A percentile compares a stretch with the other conserved stretches of the same genome.
Conservation (phyloP, 116 monocot species). For the Phalaenopsis hybrid region DNA sequence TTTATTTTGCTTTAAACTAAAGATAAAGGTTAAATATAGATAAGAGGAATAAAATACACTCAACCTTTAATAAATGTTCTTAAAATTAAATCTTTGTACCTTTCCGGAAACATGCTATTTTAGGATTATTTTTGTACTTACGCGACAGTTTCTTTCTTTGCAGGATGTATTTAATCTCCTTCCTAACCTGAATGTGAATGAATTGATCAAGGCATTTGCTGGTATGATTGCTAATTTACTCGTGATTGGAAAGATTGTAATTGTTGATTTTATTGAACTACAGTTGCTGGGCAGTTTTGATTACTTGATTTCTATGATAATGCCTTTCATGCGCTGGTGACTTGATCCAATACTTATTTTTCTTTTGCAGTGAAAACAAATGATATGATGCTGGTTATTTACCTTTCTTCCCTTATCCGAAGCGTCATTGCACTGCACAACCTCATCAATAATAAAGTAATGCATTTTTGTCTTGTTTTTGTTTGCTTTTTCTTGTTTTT, state of each 20-base stretch:
- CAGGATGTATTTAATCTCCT: constrained; percentile 99
- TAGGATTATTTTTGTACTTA: neutral
- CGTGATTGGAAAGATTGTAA: neutral
- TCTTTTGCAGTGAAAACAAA: constrained; percentile 89
- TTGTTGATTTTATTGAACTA: neutral
- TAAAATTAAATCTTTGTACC: neutral
- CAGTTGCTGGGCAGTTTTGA: neutral
- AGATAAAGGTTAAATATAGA: no score
- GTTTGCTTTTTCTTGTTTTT: neutral
- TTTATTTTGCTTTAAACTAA: neutral
- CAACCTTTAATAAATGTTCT: neutral
- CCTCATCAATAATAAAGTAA: constrained; percentile 96
- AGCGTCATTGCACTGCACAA: constrained; percentile 99
- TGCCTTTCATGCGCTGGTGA: neutral
- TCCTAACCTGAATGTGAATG: constrained; percentile 91
- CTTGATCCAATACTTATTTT: neutral
- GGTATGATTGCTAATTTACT: constrained; percentile 29
- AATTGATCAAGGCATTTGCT: constrained; percentile 92
- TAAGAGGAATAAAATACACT: no score
- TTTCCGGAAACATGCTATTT: neutral
- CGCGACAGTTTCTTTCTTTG: constrained; percentile 6
- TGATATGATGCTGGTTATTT: constrained; percentile 99
- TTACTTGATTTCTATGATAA: neutral
- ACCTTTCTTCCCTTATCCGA: constrained; percentile 93
- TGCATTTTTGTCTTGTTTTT: neutral